Evolutionary conservation across 768 basidiomycete genomes (phyloP), one percentile per base, ranked within the genome.

Genomic region (Trametes coccinea): DNA sequence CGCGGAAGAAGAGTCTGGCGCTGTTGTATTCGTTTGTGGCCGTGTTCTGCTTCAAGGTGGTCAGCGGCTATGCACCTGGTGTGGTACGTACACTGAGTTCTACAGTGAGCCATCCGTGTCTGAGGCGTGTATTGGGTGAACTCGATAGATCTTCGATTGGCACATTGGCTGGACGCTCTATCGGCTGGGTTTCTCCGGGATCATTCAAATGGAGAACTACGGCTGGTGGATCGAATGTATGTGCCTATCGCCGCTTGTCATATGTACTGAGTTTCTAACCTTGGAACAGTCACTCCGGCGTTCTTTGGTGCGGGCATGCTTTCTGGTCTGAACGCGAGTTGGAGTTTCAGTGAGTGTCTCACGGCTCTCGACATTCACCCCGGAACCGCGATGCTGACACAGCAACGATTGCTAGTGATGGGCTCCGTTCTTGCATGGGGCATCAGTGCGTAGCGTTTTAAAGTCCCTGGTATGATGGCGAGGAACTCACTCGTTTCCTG

Each of bases 291-390:
- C 62, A 82, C 80, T 0, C 82, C 83, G 17, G 84, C 84, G 5
- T 87, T 85, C 74, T 81, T 82, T 54, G 83, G 84, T 56, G 82
- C 80, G 49, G 84, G 84, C 16, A 82, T 84, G 82, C 75, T 85
- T 59, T 81, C 79, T 61, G 84, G 84, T 47, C 66, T 83, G 57
- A 85, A 84, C 52, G 78, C 83, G 10, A 81, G 79, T 50, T 84
- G 80, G 76, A 82, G 83, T 69, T 86, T 84, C 74, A 73, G 83
- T 84, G 65, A 64, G 82, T 72, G 33, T 8, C 10, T 60, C 31
- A 11, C 6, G 34, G 5, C 6, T 37, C 11, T 37, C 34, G 34
- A 22, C 11, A 11, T 37, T 37, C 11, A 6, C 6, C 11, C 34
- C 11, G 34, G 34, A 11, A 11, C 11, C 11, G 34, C 11, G 6